Base-by-base conservation (phyloP, 75 land plant genomes). In the Selaginella moellendorffii region DNA sequence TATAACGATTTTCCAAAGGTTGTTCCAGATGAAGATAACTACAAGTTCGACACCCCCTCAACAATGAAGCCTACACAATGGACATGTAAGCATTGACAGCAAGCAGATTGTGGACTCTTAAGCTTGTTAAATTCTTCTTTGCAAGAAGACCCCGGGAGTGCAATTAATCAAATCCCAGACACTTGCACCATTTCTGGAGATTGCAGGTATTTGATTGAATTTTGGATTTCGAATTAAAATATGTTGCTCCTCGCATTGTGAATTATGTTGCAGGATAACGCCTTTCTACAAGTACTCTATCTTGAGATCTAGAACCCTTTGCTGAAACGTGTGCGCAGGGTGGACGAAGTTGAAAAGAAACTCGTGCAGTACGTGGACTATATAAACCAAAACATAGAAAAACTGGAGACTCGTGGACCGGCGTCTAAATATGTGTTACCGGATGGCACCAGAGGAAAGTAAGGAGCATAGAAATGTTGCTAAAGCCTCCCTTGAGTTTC, bases 51-150 rank as follows among this genome's bases (percentile, higher is more conserved):
- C 21, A 82, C 92, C 29, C 92, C 97, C 22, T 90, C 97, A 62
- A 90, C 92, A 54, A 87, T 90, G 92, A 90, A 90, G 69, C 97
- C 97, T 58, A 87, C 97, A 18, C 90, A 86, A 63, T 81, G 91
- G 96, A 69, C 53, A 14, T 36, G 46, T 36, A 36, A 36, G 46
- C 14, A 36, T 36, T n/a, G n/a, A 36, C 5, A 5, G 14, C 46
- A 36, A 5, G 46, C 14, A 36, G 5, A 36, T 36, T 14, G 14
- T 36, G 46, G 5, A 36, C 46, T 5, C 14, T 5, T 36, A 36
- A 5, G 14, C 5, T 36, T 36, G 5, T 5, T 36, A 36, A 5
- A 68, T 28, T 62, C 17, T 68, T 54, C 1, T 61, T 28, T 24
- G 28, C 25, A 18, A 28, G 21, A 26, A 90, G 96, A 86, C 75